These are phyloP conservation scores for Pseudopyricularia cyperi DNA, from an alignment of 2,329 filamentous ascomycete species.

Conservation along the genomic window DNA sequence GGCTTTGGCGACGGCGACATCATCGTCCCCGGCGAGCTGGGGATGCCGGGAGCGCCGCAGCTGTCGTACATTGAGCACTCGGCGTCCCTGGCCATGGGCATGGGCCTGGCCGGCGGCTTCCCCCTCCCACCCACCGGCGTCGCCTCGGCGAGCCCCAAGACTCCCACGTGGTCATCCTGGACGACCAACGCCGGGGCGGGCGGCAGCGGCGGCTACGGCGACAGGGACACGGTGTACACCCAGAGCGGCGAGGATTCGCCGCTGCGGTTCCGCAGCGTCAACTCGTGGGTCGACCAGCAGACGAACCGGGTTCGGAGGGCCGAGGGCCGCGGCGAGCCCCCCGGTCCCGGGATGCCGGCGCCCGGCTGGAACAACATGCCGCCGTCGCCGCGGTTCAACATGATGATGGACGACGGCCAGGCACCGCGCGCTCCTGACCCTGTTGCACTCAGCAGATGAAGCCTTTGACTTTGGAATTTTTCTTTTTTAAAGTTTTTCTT, in stretches of 20 bases:
- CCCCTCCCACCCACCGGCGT: no score
- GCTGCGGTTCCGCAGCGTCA: slow-evolving; percentile 42
- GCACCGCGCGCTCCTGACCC: slow-evolving; percentile 27
- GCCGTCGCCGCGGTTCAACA: slow-evolving; percentile 30
- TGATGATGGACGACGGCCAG: slow-evolving; percentile 39
- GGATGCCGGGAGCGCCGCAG: slow-evolving; percentile 5
- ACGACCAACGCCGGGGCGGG: no score
- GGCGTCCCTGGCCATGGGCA: background rate
- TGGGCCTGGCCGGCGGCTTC: no score
- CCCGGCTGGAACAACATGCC: slow-evolving; percentile 22
- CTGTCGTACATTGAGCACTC: background rate
- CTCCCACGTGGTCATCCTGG: slow-evolving; percentile 20
- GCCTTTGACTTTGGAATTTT: no score
- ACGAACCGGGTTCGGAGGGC: slow-evolving; percentile 37
- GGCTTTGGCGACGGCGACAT: slow-evolving; percentile 52
- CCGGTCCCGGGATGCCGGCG: slow-evolving; percentile 22
- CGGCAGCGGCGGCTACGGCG: slow-evolving; percentile 14
- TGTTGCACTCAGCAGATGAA: no score
- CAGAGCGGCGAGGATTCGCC: slow-evolving; percentile 39
- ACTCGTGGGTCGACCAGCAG: slow-evolving; percentile 55
- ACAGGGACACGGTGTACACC: slow-evolving; percentile 39
- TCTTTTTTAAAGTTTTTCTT: no score
- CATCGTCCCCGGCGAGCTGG: slow-evolving; percentile 24
- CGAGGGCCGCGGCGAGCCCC: slow-evolving; percentile 25
- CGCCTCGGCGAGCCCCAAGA: background rate